phyloP scores from a whole-genome alignment of 2,329 filamentous ascomycete species.

The Falciphora oryzae region DNA sequence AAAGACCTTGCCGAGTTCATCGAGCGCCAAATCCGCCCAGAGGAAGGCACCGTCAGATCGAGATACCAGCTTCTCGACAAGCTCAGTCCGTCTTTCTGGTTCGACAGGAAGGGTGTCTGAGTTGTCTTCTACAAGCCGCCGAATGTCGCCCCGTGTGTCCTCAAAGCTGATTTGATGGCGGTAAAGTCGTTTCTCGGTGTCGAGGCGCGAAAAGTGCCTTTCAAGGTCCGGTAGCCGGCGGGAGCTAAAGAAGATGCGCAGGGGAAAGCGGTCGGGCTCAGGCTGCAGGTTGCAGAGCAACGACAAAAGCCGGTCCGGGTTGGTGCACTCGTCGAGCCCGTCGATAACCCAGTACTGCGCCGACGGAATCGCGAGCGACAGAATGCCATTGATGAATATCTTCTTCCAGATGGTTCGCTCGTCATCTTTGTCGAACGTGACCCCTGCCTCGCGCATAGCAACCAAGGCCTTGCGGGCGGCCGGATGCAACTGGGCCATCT shows the following conservation, averaged over 20 bases:
- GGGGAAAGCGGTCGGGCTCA: neutral
- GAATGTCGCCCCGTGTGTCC: slow-evolving; percentile 18
- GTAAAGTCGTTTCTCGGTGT: neutral
- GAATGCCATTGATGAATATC: slow-evolving; percentile 21
- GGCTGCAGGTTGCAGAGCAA: slow-evolving; percentile 3
- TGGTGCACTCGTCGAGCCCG: slow-evolving; percentile 24
- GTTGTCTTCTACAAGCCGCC: slow-evolving; percentile 8
- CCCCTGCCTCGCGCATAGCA: slow-evolving; percentile 16
- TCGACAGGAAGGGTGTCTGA: slow-evolving; percentile 5
- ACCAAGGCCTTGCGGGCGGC: slow-evolving; percentile 16
- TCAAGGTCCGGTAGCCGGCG: neutral
- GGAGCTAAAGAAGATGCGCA: slow-evolving; percentile 9
- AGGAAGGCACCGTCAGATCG: slow-evolving; percentile 31
- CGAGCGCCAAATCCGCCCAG: slow-evolving; percentile 29
- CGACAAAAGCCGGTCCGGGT: slow-evolving; percentile 5
- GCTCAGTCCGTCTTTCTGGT: slow-evolving; percentile 14
- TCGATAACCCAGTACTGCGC: slow-evolving; percentile 26
- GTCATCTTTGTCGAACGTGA: slow-evolving; percentile 18
- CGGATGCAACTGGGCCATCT: slow-evolving; percentile 24
- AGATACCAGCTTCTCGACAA: slow-evolving; percentile 25
- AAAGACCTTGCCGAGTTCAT: slow-evolving; percentile 23
- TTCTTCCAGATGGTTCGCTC: slow-evolving; percentile 21
- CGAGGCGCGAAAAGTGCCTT: neutral
- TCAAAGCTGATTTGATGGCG: slow-evolving; percentile 1
- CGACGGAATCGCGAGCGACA: slow-evolving; percentile 14